Percentiles rank a stretch among this genome's conserved stretches.
These are phyloP conservation scores for Exophiala viscosa DNA, from an alignment of 2,329 filamentous ascomycete species.

Conservation along the genomic window DNA sequence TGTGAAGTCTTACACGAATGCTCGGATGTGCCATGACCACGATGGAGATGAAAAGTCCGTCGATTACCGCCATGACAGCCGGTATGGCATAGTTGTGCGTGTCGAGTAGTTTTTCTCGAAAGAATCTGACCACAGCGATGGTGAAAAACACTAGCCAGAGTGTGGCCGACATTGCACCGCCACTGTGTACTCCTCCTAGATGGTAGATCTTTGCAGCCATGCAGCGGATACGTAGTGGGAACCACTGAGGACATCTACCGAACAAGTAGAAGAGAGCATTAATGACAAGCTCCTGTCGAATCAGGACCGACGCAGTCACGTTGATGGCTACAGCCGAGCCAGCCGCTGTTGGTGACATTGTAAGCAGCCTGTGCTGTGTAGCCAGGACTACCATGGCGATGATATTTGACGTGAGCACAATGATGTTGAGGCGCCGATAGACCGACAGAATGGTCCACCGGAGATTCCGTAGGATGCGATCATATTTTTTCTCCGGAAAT, in stretches of 20 bases:
- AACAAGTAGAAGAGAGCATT: slow-evolving; percentile 49
- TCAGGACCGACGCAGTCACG: slow-evolving; percentile 45
- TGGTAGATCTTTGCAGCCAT: slow-evolving; percentile 51
- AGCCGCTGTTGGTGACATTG: slow-evolving; percentile 28
- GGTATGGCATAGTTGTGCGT: slow-evolving; percentile 39
- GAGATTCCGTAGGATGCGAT: slow-evolving; percentile 31
- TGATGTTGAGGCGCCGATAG: slow-evolving; percentile 42
- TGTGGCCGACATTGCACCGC: slow-evolving; percentile 47
- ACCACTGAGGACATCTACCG: slow-evolving; percentile 42
- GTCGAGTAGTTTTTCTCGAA: slow-evolving; percentile 1
- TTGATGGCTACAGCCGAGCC: slow-evolving; percentile 47
- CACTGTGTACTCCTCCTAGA: slow-evolving; percentile 54
- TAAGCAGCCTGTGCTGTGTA: slow-evolving; percentile 35
- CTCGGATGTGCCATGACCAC: slow-evolving; percentile 61
- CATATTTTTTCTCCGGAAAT: slow-evolving; percentile 27
- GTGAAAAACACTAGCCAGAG: slow-evolving; percentile 46
- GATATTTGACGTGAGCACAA: slow-evolving; percentile 41
- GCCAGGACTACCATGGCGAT: slow-evolving; percentile 36
- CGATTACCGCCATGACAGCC: slow-evolving; percentile 56
- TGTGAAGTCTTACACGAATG: slow-evolving; percentile 61
- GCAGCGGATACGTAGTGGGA: slow-evolving; percentile 45
- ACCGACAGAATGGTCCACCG: slow-evolving; percentile 39
- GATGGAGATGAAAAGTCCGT: slow-evolving; percentile 57
- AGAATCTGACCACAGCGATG: slow-evolving; percentile 31
- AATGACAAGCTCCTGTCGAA: slow-evolving; percentile 53